Base-by-base conservation (phyloP, 352 stramenopile species). In the Thalassiosira pacifica region DNA sequence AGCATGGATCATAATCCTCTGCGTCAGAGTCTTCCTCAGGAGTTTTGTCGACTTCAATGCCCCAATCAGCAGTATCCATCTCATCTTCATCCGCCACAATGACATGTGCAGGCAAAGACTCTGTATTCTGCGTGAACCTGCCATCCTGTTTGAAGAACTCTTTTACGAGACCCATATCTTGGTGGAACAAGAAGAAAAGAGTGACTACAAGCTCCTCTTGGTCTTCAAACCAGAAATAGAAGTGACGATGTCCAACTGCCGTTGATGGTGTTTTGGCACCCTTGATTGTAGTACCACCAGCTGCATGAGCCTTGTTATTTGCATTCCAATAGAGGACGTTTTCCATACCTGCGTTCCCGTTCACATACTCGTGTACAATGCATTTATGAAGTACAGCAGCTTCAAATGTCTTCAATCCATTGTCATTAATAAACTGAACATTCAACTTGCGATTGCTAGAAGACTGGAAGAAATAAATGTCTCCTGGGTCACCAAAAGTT, bases 221-320 rank as follows among this genome's bases (percentile, higher is more conserved):
- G 11, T 0, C 45, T 2, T 22, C 26, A 29, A 77, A 77, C 29
- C 22, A 57, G 34, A 77, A 77, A 24, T 59, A 60, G 69, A 52
- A 68, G 2, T 55, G 69, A 55, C 69, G 52, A 52, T 31, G 26
- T 2, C 5, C 67, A 31, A 24, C 19, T 19, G 29, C 53, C 5
- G 57, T 8, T 11, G 16, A 40, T n/a, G 48, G 24, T n/a, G n/a
- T 42, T 0, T 59, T 24, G 0, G 69, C 53, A 1, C 69, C 69
- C 27, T 42, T 57, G 11, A 77, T 37, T 32, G 69, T 77, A 24
- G 69, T 77, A 19, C 69, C 69, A 29, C 69, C 69, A 6, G 69
- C 37, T 8, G 31, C 32, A 29, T 67, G 55, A 2, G 31, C 11
- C 32, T 60, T 66, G 69, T 77, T 77, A 11, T 32, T 13, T 27